phyloP scores from a whole-genome alignment of 1,284 basidiomycete genomes.

The Abortiporus biennis region DNA sequence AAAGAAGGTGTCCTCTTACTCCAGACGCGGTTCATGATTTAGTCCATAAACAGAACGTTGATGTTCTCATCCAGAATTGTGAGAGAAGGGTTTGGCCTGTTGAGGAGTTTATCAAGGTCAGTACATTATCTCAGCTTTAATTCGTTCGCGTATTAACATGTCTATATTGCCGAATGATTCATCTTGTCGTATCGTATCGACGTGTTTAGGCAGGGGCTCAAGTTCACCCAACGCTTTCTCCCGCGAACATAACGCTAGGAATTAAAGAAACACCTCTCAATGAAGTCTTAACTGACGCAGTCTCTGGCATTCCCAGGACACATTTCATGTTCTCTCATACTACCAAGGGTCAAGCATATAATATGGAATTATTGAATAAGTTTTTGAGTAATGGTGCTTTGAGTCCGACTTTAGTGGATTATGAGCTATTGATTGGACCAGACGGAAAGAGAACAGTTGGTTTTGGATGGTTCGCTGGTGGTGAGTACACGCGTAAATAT shows the following conservation, averaged over 20 bases:
- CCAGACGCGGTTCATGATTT: slow-evolving; percentile 66
- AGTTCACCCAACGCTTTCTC: slow-evolving; percentile 49
- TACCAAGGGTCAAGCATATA: slow-evolving; percentile 82
- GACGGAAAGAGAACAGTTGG: slow-evolving; percentile 76
- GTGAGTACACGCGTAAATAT: slow-evolving; percentile 38
- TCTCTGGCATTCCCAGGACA: slow-evolving; percentile 43
- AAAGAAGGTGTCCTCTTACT: slow-evolving; percentile 79
- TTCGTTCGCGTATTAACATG: not conserved
- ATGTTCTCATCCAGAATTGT: slow-evolving; percentile 73
- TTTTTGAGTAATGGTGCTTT: slow-evolving; percentile 39
- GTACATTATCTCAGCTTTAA: slow-evolving; percentile 13
- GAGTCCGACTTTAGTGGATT: slow-evolving; percentile 68
- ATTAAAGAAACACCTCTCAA: slow-evolving; percentile 82
- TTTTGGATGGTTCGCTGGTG: slow-evolving; percentile 87
- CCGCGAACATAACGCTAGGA: slow-evolving; percentile 74
- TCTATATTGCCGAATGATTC: not conserved
- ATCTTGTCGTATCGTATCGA: not conserved
- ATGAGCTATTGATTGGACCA: slow-evolving; percentile 68
- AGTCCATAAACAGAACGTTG: slow-evolving; percentile 47
- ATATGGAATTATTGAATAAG: slow-evolving; percentile 69
- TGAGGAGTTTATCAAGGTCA: slow-evolving; percentile 61
- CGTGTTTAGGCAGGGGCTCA: slow-evolving; percentile 65
- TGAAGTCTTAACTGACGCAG: slow-evolving; percentile 48
- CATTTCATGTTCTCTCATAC: slow-evolving; percentile 91
- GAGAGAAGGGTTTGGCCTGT: slow-evolving; percentile 67